Evolutionary conservation across 108 stramenopile species (phyloP), one percentile per base, ranked within the genome.

Genomic region (Mediolabrus comicus): DNA sequence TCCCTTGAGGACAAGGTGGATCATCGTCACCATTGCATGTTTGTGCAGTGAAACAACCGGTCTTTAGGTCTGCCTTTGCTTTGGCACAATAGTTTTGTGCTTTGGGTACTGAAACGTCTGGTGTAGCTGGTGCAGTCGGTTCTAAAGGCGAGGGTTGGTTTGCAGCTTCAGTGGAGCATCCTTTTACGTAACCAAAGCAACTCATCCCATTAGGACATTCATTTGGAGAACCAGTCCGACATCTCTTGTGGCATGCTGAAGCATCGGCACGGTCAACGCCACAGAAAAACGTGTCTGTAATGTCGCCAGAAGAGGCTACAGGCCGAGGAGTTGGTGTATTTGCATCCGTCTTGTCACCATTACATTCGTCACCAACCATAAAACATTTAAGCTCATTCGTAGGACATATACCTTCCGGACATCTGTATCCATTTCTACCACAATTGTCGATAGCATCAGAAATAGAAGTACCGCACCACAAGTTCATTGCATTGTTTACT

Each of bases 371-470:
- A 26, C 57, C 56, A 35, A 70, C 58, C 64, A 59, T 61, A 38
- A 65, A 77, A 36, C 76, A 77, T 43, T 70, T 77, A 34, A 77
- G 34, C 38, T 54, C 65, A 53, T 57, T 67, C 46, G 46, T 49
- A 0, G 69, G 14, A 38, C 76, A 77, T 13, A 66, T 41, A 12
- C 76, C 76, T 24, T 59, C 64, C 0, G 69, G 76, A n/a, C 76
- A 77, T 32, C 62, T 58, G 14, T 58, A 68, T 34, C 76, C 76
- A 38, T 67, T 52, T 27, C 61, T 38, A 27, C 64, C 64, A 59
- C 76, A 77, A 53, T 77, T 77, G 4, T 33, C 25, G 12, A 31
- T 60, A 3, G 76, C 76, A 27, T 70, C 68, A 5, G 32, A 52
- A 27, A 65, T 55, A 26, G 49, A 64, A n/a, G 64, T 34, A 13